A percentile compares a stretch with the other conserved stretches of the same genome.
Evolutionary conservation across 352 stramenopile species (phyloP).

Genomic region (Phytopythium delawarense): DNA sequence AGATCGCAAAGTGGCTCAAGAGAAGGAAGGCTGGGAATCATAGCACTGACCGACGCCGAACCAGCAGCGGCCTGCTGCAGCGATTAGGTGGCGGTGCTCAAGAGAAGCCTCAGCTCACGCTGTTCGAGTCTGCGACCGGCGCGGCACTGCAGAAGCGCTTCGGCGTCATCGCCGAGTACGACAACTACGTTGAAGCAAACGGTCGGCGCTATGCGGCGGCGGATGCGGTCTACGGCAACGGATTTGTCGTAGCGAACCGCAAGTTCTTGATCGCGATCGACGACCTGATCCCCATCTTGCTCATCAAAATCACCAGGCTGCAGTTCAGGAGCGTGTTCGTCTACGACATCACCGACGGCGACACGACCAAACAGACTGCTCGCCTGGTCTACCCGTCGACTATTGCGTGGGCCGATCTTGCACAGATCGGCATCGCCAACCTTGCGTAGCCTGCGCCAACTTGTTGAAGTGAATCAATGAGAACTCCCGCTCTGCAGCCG

Average conservation of each 20-base stretch:
- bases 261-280: constrained; percentile 31
- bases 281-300: constrained; percentile 28
- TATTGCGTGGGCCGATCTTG: constrained; percentile 23
- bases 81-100: neutral
- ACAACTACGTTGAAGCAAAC: constrained; percentile 25
- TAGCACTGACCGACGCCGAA: neutral
- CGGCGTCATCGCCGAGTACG: constrained; percentile 19
- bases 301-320: constrained; percentile 33
- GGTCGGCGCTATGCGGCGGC: constrained; percentile 28
- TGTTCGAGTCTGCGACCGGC: constrained; percentile 25
- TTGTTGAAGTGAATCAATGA: no score
- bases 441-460: no score
- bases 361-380: constrained; percentile 23
- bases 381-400: constrained; percentile 26
- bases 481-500: no score
- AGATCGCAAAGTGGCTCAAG: no score
- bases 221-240: constrained; percentile 37
- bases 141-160: constrained; percentile 18
- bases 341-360: constrained; percentile 26
- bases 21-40: constrained; percentile 11
- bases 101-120: constrained; percentile 17
- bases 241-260: constrained; percentile 35
- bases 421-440: constrained; percentile 13
- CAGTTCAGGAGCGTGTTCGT: constrained; percentile 38
- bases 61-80: no score